Percentiles rank a stretch among this genome's conserved stretches.
These are phyloP conservation scores for Dendryphion nanum DNA, from an alignment of 2,329 filamentous ascomycete genomes.

Conservation along the genomic window DNA sequence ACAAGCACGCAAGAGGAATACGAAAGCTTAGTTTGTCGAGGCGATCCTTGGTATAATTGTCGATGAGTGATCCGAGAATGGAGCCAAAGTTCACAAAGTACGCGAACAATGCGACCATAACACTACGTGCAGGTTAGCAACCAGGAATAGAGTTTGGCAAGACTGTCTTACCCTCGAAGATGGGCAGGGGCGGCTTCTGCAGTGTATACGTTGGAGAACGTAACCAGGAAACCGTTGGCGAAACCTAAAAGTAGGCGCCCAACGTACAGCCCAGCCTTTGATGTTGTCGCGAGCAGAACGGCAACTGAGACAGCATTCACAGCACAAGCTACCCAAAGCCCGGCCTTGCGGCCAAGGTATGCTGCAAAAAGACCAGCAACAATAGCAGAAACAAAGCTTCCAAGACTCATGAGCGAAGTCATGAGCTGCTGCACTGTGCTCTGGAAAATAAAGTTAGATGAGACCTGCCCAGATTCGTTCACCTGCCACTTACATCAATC, in stretches of 20 bases:
- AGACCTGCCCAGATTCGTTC: too few species aligned
- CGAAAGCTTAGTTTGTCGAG: constrained; percentile 18
- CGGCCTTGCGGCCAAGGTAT: constrained; percentile 46
- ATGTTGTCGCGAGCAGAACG: constrained; percentile 10
- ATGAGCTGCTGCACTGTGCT: constrained; percentile 51
- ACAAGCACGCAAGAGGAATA: constrained; percentile 51
- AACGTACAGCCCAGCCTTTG: constrained; percentile 32
- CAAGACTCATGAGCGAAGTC: constrained; percentile 49
- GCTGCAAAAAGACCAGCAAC: constrained; percentile 46
- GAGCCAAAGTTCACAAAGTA: constrained; percentile 49
- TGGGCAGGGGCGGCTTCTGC: constrained; percentile 34
- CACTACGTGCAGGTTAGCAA: constrained; percentile 16
- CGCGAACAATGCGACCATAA: constrained; percentile 41
- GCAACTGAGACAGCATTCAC: constrained; percentile 40
- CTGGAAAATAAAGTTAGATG: constrained; percentile 26
- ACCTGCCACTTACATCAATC: constrained; percentile 39
- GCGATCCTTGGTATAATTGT: constrained; percentile 31
- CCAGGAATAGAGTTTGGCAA: background rate
- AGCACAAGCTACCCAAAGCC: constrained; percentile 47
- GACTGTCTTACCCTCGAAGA: constrained; percentile 24
- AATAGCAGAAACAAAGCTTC: constrained; percentile 49
- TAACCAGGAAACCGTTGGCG: constrained; percentile 48
- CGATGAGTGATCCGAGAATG: constrained; percentile 44
- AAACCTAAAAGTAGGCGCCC: constrained; percentile 36
- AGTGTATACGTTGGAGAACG: constrained; percentile 49